Conservation (phyloP, 2,329 filamentous ascomycete species). For the Mycosphaerella arachidis region DNA sequence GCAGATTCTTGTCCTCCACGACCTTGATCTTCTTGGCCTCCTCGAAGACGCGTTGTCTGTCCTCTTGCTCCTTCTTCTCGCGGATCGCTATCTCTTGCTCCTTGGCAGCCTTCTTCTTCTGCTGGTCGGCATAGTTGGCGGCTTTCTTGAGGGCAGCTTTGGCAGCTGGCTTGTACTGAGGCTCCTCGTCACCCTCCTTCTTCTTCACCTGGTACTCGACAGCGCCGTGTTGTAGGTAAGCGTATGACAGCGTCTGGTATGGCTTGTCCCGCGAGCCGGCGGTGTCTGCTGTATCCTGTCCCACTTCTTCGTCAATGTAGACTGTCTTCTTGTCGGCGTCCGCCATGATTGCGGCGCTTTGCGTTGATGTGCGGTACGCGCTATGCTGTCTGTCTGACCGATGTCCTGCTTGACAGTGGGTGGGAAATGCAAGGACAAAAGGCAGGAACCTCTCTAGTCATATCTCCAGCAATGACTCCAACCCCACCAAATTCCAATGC, state of each 20-base stretch:
- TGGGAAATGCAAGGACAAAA: background rate
- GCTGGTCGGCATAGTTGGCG: constrained; percentile 65
- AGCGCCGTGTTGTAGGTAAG: constrained; percentile 64
- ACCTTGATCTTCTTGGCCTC: constrained; percentile 75
- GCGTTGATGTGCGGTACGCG: background rate
- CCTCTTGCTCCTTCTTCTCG: constrained; percentile 67
- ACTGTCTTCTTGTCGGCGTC: constrained; percentile 42
- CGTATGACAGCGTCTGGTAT: constrained; percentile 75
- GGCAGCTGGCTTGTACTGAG: constrained; percentile 74
- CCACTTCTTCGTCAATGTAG: constrained; percentile 78
- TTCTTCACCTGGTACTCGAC: constrained; percentile 65
- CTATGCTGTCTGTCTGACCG: background rate
- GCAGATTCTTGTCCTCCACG: constrained; percentile 66
- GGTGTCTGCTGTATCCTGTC: constrained; percentile 58
- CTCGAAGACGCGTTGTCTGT: constrained; percentile 67
- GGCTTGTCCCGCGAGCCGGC: constrained; percentile 68
- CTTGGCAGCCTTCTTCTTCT: constrained; percentile 81
- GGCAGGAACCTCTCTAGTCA: background rate
- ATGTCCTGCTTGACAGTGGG: background rate
- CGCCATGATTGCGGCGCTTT: constrained; percentile 24
- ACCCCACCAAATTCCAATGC: background rate
- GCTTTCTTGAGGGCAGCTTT: constrained; percentile 86
- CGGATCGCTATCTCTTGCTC: constrained; percentile 67
- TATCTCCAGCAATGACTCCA: background rate
- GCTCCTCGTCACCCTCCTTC: constrained; percentile 59